Base-by-base conservation (phyloP, 1,139 yeast genomes). In the Yamadazyma dushanensis region DNA sequence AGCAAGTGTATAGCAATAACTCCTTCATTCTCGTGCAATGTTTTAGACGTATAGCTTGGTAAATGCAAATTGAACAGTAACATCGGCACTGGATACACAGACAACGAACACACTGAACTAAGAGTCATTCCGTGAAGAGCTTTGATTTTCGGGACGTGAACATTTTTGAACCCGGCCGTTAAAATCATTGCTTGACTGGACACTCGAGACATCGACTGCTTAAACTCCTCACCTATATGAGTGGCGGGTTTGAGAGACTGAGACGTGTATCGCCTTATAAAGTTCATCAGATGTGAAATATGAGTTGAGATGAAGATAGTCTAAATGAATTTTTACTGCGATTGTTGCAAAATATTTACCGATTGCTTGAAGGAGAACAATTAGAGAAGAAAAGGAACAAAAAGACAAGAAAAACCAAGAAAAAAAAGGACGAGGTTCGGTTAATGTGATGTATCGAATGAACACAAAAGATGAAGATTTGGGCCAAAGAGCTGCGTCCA, bases 61-160 rank as follows among this genome's bases (percentile, higher is more conserved):
- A 81, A 63, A 59, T 86, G 95, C 35, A 89, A 65, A 53, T 88
- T 89, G 61, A 89, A 88, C 50, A 85, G 92, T 2, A 89, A 55
- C 38, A 86, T 57, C 1, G 95, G 94, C 10, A 64, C 63, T 0
- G 96, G 96, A 35, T 72, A 68, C 21, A 86, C 74, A 1, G 94
- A 79, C 10, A 89, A 61, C 1, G 96, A 87, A 13, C 87, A 76
- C 26, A 86, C 87, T 0, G 95, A 85, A 2, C 95, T 83, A 3
- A 89, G 63, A 0, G 96, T 86, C 69, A 86, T 78, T 1, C 96
- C 97, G 49, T 76, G 82, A n/a, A 45, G 24, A 8, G 45, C 34
- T 19, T 16, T 11, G 10, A 24, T 16, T n/a, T 29, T 32, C 66
- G 56, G n/a, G 53, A 50, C 11, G 46, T 38, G 44, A 25, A 24